Base-by-base conservation (phyloP, 306 rosid genomes). In the Cicer yamashitae region DNA sequence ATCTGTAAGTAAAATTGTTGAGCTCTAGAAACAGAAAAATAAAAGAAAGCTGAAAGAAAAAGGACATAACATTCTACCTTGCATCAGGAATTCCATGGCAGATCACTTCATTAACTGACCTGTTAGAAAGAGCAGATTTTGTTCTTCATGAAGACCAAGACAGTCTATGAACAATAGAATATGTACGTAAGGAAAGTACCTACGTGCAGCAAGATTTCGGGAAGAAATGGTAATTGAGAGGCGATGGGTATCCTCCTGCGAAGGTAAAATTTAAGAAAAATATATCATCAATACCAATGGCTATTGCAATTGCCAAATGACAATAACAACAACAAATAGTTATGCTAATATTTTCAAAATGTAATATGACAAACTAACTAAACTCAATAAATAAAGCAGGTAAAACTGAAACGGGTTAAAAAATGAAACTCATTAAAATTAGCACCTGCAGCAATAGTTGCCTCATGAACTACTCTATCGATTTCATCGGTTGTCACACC, bases 201-300 rank as follows among this genome's bases (percentile, higher is more conserved):
- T 89, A 94, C 97, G 96, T 94, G 99, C 99, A 94, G 96, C 99
- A 94, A 80, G 99, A 94, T 87, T 94, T 94, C 10, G 99, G 99
- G 83, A 94, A 92, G 82, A 92, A 94, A 82, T 90, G 70, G 73
- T 94, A 94, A 84, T 91, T 92, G 83, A 92, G 96, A 51, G 97
- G 92, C 7, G 99, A 92, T 37, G 99, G 99, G 83, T 94, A 94
- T 79, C 96, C 99, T 75, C 97, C 99, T 94, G 85, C 73, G 73
- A 60, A 82, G 67, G 53, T 41, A 46, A 75, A 60, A 76, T 37
- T 22, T 15, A 69, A 52, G 61, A 45, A 78, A 82, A 3, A 52
- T 25, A 60, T 51, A 0, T 41, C 7, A 73, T 71, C 70, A 80
- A 11, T 6, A 51, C 10, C 20, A 51, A 51, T 51, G 56, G 15